Percentiles rank a stretch among this genome's conserved stretches.
phyloP scores from a whole-genome alignment of 148 eudicot species.

The Camellia sinensis region DNA sequence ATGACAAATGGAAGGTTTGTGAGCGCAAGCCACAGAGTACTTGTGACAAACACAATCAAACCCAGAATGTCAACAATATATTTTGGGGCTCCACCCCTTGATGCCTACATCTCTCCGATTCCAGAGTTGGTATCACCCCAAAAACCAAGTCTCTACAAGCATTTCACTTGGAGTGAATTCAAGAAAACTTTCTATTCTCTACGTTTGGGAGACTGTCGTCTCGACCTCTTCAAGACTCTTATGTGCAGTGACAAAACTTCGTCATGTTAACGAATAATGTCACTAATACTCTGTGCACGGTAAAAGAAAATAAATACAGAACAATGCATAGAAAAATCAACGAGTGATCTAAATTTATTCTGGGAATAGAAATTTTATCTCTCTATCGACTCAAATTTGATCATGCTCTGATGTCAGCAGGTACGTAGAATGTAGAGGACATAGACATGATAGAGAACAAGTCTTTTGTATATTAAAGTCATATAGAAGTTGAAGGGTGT shows the following conservation, averaged over 20 bases:
- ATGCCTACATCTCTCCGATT: slow-evolving; percentile 53
- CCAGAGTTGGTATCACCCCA: slow-evolving; percentile 43
- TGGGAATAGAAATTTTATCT: too few relatives aligned
- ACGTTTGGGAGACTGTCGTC: slow-evolving; percentile 65
- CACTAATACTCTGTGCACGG: too few relatives aligned
- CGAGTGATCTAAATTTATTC: too few relatives aligned
- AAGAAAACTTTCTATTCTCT: slow-evolving; percentile 64
- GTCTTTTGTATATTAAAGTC: neutral
- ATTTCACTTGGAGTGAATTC: slow-evolving; percentile 86
- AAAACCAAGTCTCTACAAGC: slow-evolving; percentile 45
- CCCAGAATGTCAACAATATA: slow-evolving; percentile 70
- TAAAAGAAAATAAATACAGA: too few relatives aligned
- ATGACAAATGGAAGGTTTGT: slow-evolving; percentile 75
- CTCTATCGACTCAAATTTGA: neutral
- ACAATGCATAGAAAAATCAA: too few relatives aligned
- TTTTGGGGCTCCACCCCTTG: slow-evolving; percentile 69
- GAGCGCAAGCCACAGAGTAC: slow-evolving; percentile 72
- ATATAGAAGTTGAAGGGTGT: neutral
- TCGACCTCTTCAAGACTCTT: slow-evolving; percentile 48
- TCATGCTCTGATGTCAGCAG: neutral
- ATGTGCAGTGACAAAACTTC: neutral
- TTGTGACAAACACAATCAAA: slow-evolving; percentile 38
- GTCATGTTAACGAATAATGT: neutral
- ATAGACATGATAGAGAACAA: neutral
- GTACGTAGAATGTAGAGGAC: neutral